phyloP scores from a whole-genome alignment of 306 rosid genomes.

The Amphicarpaea edgeworthii region DNA sequence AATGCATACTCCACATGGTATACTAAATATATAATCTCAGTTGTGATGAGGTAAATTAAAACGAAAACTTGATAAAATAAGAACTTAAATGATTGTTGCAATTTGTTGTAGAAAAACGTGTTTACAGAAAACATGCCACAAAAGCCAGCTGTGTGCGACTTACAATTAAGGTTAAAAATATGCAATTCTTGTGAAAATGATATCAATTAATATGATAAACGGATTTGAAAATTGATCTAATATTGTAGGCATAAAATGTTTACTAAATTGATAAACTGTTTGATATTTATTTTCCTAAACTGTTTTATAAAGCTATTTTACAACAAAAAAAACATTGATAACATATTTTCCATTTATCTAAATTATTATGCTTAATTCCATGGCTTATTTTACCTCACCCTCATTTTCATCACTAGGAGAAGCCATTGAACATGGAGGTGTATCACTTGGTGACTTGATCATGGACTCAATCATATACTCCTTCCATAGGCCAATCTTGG shows the following conservation, averaged over 20 bases:
- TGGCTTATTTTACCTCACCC: not conserved
- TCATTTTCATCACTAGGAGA: conserved; percentile 9
- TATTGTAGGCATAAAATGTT: not conserved
- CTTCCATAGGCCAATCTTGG: not conserved
- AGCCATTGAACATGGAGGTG: conserved; percentile 46
- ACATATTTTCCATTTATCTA: not conserved
- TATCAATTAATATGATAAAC: not conserved
- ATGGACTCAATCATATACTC: conserved; percentile 46
- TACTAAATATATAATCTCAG: not conserved
- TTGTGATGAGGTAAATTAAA: not conserved
- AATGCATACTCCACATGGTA: not conserved
- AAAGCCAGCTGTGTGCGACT: not conserved
- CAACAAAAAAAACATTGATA: not conserved
- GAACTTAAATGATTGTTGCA: not conserved
- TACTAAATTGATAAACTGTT: not conserved
- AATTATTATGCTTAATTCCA: not conserved
- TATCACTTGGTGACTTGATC: conserved; percentile 39
- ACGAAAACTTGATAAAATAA: not conserved
- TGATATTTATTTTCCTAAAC: not conserved
- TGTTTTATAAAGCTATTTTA: not conserved
- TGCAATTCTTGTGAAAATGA: conserved; percentile 14
- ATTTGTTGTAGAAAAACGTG: not conserved
- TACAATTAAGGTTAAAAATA: not conserved
- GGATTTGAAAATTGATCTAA: not conserved
- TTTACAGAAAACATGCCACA: not conserved